These are phyloP conservation scores for Capsicum rhomboideum DNA, from an alignment of 257 asterid genomes.

Conservation along the genomic window DNA sequence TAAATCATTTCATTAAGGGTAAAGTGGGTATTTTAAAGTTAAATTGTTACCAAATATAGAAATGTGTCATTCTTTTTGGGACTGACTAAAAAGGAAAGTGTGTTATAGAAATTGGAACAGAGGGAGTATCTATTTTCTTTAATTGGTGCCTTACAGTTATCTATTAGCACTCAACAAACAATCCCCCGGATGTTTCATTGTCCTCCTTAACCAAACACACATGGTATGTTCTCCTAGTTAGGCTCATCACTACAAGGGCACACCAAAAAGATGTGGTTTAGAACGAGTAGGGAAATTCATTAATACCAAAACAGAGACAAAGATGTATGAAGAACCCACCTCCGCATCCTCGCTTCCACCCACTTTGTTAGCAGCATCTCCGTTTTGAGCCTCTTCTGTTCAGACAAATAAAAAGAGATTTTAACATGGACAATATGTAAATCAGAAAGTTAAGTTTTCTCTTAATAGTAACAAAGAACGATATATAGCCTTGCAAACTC, in stretches of 20 bases:
- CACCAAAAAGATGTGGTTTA: background rate
- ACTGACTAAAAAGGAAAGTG: no score
- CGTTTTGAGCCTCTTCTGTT: background rate
- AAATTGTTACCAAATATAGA: no score
- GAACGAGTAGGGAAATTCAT: background rate
- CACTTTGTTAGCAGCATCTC: conserved; percentile 5
- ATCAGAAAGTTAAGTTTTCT: background rate
- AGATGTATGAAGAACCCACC: conserved; percentile 1
- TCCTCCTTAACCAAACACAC: background rate
- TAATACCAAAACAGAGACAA: background rate
- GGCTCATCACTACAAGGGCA: background rate
- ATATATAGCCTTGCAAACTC: background rate
- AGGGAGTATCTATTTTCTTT: background rate
- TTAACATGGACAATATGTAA: background rate
- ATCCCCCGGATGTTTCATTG: background rate
- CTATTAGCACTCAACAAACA: background rate
- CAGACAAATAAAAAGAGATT: background rate
- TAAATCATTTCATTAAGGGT: no score
- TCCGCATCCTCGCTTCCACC: background rate
- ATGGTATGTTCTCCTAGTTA: background rate
- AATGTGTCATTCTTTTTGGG: no score
- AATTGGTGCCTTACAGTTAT: background rate
- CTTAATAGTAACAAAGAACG: background rate
- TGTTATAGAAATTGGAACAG: no score
- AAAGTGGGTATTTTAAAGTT: no score